Percentiles rank a stretch among this genome's conserved stretches.
Evolutionary conservation across 805 yeast species (phyloP).

Genomic region (Myxozyma kluyveri): DNA sequence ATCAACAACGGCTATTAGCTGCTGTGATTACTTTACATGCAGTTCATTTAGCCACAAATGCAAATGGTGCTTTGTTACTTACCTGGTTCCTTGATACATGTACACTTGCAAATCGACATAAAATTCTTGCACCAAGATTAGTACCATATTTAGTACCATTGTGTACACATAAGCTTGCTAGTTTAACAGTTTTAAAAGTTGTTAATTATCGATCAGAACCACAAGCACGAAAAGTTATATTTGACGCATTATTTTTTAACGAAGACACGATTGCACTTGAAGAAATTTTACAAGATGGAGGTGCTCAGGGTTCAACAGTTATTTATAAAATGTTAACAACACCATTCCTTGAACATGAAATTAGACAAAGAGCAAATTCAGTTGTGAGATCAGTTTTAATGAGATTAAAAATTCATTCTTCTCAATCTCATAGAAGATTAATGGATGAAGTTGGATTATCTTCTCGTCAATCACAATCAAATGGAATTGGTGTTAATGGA

Average conservation of each 20-base stretch:
- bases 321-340: slow-evolving; percentile 74
- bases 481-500: not conserved
- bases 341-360: slow-evolving; percentile 58
- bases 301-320: slow-evolving; percentile 69
- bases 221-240: slow-evolving; percentile 56
- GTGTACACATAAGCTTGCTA: slow-evolving; percentile 80
- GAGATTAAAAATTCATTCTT: slow-evolving; percentile 51
- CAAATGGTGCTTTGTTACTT: slow-evolving; percentile 82
- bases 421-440: slow-evolving; percentile 77
- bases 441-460: slow-evolving; percentile 86
- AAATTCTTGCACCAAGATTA: slow-evolving; percentile 60
- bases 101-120: slow-evolving; percentile 60
- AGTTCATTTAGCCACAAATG: slow-evolving; percentile 73
- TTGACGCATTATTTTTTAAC: slow-evolving; percentile 64
- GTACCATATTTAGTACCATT: slow-evolving; percentile 60
- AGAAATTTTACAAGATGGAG: slow-evolving; percentile 63
- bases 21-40: slow-evolving; percentile 75
- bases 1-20: slow-evolving; percentile 69
- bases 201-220: slow-evolving; percentile 66
- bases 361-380: slow-evolving; percentile 55
- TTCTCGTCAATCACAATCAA: slow-evolving; percentile 8
- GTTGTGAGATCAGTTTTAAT: slow-evolving; percentile 64
- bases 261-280: slow-evolving; percentile 41
- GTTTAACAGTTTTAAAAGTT: slow-evolving; percentile 75
- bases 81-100: slow-evolving; percentile 95